phyloP scores from a whole-genome alignment of 2,329 filamentous ascomycete species.

The Aspergillus aculeatinus region DNA sequence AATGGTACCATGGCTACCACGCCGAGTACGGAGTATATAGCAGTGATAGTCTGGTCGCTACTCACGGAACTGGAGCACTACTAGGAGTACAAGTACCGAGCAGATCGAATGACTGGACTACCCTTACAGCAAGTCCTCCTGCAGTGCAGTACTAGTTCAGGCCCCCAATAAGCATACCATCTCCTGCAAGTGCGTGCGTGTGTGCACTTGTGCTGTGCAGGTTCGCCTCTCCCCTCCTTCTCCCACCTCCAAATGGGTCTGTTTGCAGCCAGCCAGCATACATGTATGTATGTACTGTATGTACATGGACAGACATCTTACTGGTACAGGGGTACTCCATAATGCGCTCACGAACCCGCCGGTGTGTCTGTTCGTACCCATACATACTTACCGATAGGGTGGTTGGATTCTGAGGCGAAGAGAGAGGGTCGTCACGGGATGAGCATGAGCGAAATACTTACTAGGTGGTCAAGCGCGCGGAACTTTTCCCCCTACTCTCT shows the following conservation, averaged over 20 bases:
- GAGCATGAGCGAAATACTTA: not conserved
- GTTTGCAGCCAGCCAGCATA: not conserved
- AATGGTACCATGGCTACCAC: too few species aligned
- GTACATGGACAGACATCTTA: not conserved
- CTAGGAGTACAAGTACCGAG: too few species aligned
- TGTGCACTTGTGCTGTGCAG: not conserved
- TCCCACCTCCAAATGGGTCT: not conserved
- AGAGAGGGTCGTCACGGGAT: not conserved
- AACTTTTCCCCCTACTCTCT: not conserved
- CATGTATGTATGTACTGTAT: not conserved
- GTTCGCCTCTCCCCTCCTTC: not conserved
- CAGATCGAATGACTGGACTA: too few species aligned
- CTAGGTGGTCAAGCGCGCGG: not conserved
- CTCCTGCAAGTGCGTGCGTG: not conserved
- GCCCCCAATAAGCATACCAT: not conserved
- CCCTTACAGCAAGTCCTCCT: too few species aligned
- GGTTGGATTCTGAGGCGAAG: not conserved
- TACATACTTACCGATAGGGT: not conserved
- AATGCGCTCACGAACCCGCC: too few species aligned
- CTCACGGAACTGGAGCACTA: too few species aligned
- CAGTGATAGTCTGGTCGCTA: too few species aligned
- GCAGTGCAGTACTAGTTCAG: not conserved
- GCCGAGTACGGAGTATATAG: too few species aligned
- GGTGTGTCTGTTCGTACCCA: not conserved
- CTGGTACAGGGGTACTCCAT: too few species aligned